Base-by-base conservation (phyloP, 768 basidiomycete genomes). In the Paxillus ammoniavirescens region DNA sequence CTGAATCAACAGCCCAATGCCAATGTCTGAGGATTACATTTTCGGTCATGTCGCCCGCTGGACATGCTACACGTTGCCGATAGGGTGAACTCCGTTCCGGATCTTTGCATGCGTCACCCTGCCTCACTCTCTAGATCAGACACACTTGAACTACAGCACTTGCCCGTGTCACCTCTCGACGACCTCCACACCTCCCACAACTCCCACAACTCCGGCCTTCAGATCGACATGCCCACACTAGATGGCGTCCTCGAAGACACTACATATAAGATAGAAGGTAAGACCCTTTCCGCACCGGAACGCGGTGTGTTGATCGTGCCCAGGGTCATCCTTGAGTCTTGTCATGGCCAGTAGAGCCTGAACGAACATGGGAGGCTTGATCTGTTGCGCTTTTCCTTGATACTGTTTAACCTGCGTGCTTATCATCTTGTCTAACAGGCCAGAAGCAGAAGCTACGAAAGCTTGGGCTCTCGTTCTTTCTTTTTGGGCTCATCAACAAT, bases 401-500 rank as follows among this genome's bases (percentile, higher is more conserved):
- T 53, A 21, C 3, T 36, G 10, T 21, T 14, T 21, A 40, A 46
- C 51, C 42, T 6, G 15, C n/a, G 33, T 61, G 21, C 67, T 69
- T 47, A 69, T 58, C 8, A 9, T 8, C 5, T 43, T 33, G 2
- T 36, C 1, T 18, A 17, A 33, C 55, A 72, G 69, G 40, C 43
- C 54, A 58, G 58, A 66, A 54, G 49, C 56, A 51, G 42, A 63
- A 70, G 38, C 56, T 75, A 0, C 36, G 75, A 28, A 73, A 70
- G 43, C 72, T 82, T 2, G 75, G 77, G 2, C 17, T 64, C 15
- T 92, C 93, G 0, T 97, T 96, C 78, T 93, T 94, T 71, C 73
- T 93, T 37, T 96, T 96, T 61, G 94, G 94, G 5, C 79, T 95
- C 21, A 87, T 95, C 53, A 97, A 97, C 66, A 96, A 97, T 63